Percentiles rank a stretch among this genome's conserved stretches.
These are phyloP conservation scores for Gossypium lobatum DNA, from an alignment of 441 rosid genomes.

Conservation along the genomic window DNA sequence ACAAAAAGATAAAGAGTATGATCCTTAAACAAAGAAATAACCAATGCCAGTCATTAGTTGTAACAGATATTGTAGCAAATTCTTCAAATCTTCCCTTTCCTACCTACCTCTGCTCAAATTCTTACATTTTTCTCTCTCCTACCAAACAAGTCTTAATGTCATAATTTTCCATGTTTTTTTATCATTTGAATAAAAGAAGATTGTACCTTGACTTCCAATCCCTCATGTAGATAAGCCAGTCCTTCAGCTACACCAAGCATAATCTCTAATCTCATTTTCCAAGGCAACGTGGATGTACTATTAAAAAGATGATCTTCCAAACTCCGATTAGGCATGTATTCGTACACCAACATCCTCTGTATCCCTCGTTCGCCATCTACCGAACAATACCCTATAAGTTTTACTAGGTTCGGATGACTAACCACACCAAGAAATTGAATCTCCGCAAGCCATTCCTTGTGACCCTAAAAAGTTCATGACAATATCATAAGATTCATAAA, in stretches of 20 bases:
- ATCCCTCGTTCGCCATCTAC: conserved; percentile 30
- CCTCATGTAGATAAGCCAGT: conserved; percentile 49
- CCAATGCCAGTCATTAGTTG: background rate
- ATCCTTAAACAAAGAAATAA: background rate
- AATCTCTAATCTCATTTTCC: conserved; percentile 38
- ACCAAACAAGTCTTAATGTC: background rate
- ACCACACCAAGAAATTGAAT: conserved; percentile 42
- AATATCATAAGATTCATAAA: conserved; percentile 4
- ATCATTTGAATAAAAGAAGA: background rate
- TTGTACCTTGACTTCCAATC: conserved; percentile 44
- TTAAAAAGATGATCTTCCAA: conserved; percentile 35
- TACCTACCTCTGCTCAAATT: no score
- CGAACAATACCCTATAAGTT: conserved; percentile 38
- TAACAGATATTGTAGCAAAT: no score
- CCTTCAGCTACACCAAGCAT: conserved; percentile 57
- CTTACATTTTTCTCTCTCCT: no score
- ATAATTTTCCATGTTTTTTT: background rate
- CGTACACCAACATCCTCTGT: conserved; percentile 35
- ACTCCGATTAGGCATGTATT: conserved; percentile 36
- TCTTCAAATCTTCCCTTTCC: no score
- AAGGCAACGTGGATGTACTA: conserved; percentile 22
- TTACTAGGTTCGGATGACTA: conserved; percentile 38
- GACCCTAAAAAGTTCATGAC: conserved; percentile 24
- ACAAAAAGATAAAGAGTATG: conserved; percentile 8
- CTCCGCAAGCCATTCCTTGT: conserved; percentile 40